A percentile compares a stretch with the other conserved stretches of the same genome.
Conservation (phyloP, 2,329 filamentous ascomycete genomes). For the Fusarium acutatum region DNA sequence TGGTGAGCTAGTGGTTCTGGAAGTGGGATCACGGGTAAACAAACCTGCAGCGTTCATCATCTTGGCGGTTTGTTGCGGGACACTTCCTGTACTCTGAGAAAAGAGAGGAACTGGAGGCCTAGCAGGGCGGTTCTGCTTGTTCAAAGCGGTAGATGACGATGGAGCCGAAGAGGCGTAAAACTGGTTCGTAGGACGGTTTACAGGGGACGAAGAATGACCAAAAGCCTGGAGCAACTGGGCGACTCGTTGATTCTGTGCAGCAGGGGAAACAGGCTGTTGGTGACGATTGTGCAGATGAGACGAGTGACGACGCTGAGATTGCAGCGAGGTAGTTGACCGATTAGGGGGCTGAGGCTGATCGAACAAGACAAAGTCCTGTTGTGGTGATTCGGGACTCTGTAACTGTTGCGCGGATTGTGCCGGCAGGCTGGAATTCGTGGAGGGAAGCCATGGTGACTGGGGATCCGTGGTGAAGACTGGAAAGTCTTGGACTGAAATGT, state of each 20-base stretch:
- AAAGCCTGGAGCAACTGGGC: conserved; percentile 67
- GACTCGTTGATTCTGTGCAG: conserved; percentile 66
- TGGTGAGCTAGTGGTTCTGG: conserved; percentile 44
- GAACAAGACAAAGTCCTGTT: conserved; percentile 85
- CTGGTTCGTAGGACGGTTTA: conserved; percentile 65
- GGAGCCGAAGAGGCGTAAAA: conserved; percentile 75
- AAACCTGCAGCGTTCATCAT: conserved; percentile 57
- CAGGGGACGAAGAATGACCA: conserved; percentile 63
- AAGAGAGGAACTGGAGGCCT: conserved; percentile 80
- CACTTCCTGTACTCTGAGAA: conserved; percentile 65
- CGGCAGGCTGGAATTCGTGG: conserved; percentile 70
- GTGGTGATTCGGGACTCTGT: conserved; percentile 59
- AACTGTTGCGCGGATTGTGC: conserved; percentile 67
- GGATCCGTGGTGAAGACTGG: conserved; percentile 86
- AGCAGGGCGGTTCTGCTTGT: conserved; percentile 59
- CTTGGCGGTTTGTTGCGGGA: conserved; percentile 56
- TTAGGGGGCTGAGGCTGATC: conserved; percentile 56
- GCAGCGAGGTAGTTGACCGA: conserved; percentile 51
- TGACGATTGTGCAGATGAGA: conserved; percentile 55
- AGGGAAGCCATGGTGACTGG: conserved; percentile 82
- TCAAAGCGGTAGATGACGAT: conserved; percentile 66
- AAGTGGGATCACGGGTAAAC: conserved; percentile 5
- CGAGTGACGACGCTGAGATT: conserved; percentile 56
- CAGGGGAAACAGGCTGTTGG: conserved; percentile 49
- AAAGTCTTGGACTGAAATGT: conserved; percentile 72